Conservation (phyloP, 2,329 filamentous ascomycete species). For the Aurifilum marmelostoma region DNA sequence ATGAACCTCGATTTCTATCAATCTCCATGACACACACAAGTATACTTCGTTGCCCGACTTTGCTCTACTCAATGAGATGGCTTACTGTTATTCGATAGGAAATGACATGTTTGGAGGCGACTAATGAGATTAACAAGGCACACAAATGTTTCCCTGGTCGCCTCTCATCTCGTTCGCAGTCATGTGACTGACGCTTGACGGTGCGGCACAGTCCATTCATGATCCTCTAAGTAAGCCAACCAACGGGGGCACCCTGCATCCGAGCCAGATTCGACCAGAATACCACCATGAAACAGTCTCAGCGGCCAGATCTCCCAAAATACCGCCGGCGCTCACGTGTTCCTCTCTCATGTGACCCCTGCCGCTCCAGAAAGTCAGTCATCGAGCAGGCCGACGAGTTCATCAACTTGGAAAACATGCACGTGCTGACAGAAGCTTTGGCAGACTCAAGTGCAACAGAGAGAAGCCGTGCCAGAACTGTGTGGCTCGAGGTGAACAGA, state of each 20-base stretch:
- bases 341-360: conserved; percentile 33
- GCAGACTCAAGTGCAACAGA: conserved; percentile 37
- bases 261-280: neutral
- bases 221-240: neutral
- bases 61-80: no score
- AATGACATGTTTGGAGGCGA: no score
- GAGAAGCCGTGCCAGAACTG: conserved; percentile 38
- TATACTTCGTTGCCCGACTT: no score
- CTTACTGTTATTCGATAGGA: no score
- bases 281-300: conserved; percentile 20
- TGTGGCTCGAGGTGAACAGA: conserved; percentile 31
- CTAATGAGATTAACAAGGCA: no score
- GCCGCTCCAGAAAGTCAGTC: conserved; percentile 33
- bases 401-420: neutral
- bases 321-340: conserved; percentile 30
- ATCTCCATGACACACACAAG: no score
- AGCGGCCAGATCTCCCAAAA: conserved; percentile 13
- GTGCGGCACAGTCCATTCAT: neutral
- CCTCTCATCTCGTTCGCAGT: neutral
- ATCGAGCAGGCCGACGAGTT: neutral
- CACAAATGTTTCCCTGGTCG: no score
- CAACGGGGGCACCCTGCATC: neutral
- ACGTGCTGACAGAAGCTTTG: conserved; percentile 12
- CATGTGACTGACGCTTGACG: neutral
- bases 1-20: no score